These are phyloP conservation scores for Diplodia intermedia DNA, from an alignment of 2,329 filamentous ascomycete genomes.

Conservation along the genomic window DNA sequence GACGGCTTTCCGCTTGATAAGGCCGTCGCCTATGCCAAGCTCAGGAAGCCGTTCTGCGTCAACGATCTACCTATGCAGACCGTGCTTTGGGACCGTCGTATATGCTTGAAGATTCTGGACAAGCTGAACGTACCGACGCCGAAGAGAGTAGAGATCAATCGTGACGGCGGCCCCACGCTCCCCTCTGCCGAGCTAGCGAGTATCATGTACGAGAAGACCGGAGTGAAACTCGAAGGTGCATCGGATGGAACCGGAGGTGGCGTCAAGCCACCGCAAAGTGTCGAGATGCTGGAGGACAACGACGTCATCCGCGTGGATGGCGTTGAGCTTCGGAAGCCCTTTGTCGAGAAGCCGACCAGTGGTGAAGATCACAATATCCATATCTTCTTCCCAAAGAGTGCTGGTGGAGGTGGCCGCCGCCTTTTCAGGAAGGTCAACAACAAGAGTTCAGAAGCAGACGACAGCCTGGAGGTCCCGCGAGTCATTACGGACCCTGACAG, in stretches of 20 bases:
- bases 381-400: slow-evolving; percentile 90
- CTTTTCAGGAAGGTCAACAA: slow-evolving; percentile 98
- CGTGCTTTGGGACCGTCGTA: slow-evolving; percentile 90
- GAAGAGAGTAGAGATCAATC: slow-evolving; percentile 84
- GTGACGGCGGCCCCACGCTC: slow-evolving; percentile 85
- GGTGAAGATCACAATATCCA: slow-evolving; percentile 99
- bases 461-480: slow-evolving; percentile 75
- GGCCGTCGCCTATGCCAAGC: slow-evolving; percentile 91
- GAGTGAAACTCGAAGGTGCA: slow-evolving; percentile 74
- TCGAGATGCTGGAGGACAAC: slow-evolving; percentile 88
- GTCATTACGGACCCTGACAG: slow-evolving; percentile 79
- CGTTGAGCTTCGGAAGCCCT: slow-evolving; percentile 81
- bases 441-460: slow-evolving; percentile 95
- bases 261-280: slow-evolving; percentile 64
- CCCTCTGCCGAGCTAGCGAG: slow-evolving; percentile 80
- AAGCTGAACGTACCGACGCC: slow-evolving; percentile 90
- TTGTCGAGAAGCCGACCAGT: slow-evolving; percentile 98
- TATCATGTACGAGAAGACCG: slow-evolving; percentile 80
- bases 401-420: slow-evolving; percentile 86
- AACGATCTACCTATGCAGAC: slow-evolving; percentile 98
- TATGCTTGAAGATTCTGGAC: slow-evolving; percentile 88
- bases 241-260: slow-evolving; percentile 71
- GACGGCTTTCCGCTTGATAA: slow-evolving; percentile 97
- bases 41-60: slow-evolving; percentile 94
- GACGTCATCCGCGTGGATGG: slow-evolving; percentile 91